Evolutionary conservation across 805 yeast genomes (phyloP), one percentile per base, ranked within the genome.

Genomic region (Sugiyamaella americana): DNA sequence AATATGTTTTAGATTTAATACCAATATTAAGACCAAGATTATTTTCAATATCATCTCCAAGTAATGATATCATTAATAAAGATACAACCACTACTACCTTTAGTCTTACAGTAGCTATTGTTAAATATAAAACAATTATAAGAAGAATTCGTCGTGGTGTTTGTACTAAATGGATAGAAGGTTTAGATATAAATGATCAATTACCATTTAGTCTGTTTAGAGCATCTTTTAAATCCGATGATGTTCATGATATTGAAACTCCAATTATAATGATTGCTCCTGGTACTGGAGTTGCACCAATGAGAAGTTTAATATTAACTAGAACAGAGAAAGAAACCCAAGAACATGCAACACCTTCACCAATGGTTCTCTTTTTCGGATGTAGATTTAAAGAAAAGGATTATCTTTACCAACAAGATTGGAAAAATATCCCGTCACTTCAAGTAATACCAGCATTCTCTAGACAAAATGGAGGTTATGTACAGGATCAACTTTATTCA

Each of bases 271-370:
- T 91, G 75, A 73, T 91, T 3, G 83, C 91, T 1, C 95, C 98
- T 0, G 99, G 98, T 2, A 94, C 98, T 0, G 99, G 99, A 1
- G 71, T 93, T 8, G 98, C 99, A 0, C 98, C 98, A 1, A 79
- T 91, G 75, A 77, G 87, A 57, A 75, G 86, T 1, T 58, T 89
- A 36, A 72, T 91, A 11, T 76, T 76, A 37, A 63, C 17, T 32
- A 36, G 49, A 24, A 22, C 22, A 1, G 38, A 20, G 5, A 36
- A 20, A 3, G 53, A 56, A 4, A 36, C 47, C 5, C 50, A 51
- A 0, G 11, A 8, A 26, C 32, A 26, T 8, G 11, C 32, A 26
- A 26, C 32, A 26, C 46, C 49, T 36, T 22, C 43, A 3, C 36
- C 64, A 1, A 58, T 83, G 36, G 66, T 73, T 37, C 62, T 91